Evolutionary conservation across 2,329 filamentous ascomycete genomes (phyloP).

Genomic region (Nigrospora osmanthi): DNA sequence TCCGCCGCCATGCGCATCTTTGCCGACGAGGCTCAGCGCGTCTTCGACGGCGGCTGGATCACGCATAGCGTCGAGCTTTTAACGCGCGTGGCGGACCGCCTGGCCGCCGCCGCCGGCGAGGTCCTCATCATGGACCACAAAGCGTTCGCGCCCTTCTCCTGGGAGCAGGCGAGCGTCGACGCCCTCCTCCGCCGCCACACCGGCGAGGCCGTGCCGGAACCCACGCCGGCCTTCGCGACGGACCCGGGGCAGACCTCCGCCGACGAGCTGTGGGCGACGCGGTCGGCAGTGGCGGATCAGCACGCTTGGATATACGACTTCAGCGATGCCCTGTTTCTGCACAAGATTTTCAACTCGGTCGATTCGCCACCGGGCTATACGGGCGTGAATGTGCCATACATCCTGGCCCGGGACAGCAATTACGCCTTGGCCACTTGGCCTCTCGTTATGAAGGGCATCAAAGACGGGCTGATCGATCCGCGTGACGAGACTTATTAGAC

Average conservation of each 20-base stretch:
- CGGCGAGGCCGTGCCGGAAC: slow-evolving; percentile 5
- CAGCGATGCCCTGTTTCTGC: slow-evolving; percentile 11
- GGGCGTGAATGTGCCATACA: background rate
- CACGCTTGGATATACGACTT: slow-evolving; percentile 14
- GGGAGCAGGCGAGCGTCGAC: slow-evolving; percentile 7
- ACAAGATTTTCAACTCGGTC: slow-evolving; percentile 1
- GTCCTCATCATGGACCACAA: slow-evolving; percentile 15
- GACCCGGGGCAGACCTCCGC: background rate
- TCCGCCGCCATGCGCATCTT: slow-evolving; percentile 10
- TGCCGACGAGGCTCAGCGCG: slow-evolving; percentile 7
- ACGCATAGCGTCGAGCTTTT: background rate
- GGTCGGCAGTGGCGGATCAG: no score
- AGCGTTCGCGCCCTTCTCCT: slow-evolving; percentile 16
- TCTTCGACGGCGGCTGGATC: slow-evolving; percentile 16
- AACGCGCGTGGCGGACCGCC: background rate
- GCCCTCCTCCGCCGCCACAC: slow-evolving; percentile 3
- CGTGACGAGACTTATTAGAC: background rate
- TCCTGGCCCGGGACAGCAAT: background rate
- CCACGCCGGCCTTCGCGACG: background rate
- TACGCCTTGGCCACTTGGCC: background rate
- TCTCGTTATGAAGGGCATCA: background rate
- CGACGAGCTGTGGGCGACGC: background rate
- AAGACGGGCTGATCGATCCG: background rate
- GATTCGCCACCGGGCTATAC: background rate
- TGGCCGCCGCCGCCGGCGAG: background rate